phyloP scores from a whole-genome alignment of 331 rosid species.

The Stylosanthes scabra region DNA sequence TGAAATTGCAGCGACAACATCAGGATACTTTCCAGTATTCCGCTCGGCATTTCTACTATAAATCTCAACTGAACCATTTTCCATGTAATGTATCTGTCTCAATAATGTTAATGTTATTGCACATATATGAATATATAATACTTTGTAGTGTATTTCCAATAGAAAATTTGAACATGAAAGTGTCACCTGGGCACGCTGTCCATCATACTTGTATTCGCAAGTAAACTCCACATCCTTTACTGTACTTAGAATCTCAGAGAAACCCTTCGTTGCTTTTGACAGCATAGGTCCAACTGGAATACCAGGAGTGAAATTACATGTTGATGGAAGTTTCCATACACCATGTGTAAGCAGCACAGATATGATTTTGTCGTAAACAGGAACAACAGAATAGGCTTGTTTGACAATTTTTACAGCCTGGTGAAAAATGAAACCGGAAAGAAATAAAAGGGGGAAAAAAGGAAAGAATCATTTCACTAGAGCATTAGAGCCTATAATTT shows the following conservation, averaged over 20 bases:
- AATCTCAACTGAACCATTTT: slow-evolving; percentile 80
- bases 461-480: not conserved
- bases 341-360: slow-evolving; percentile 81
- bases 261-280: slow-evolving; percentile 87
- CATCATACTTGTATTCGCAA: slow-evolving; percentile 93
- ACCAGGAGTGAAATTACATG: slow-evolving; percentile 83
- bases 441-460: slow-evolving; percentile 18
- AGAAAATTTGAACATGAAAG: slow-evolving; percentile 26
- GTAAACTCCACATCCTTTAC: slow-evolving; percentile 86
- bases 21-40: slow-evolving; percentile 93
- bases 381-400: slow-evolving; percentile 88
- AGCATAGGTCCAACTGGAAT: slow-evolving; percentile 96
- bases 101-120: slow-evolving; percentile 36
- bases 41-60: slow-evolving; percentile 96
- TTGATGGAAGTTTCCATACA: slow-evolving; percentile 76
- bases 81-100: slow-evolving; percentile 89
- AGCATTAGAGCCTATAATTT: not conserved
- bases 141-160: slow-evolving; percentile 6
- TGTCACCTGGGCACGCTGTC: slow-evolving; percentile 97
- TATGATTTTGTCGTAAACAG: slow-evolving; percentile 79
- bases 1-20: slow-evolving; percentile 72
- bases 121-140: slow-evolving; percentile 10
- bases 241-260: slow-evolving; percentile 78
- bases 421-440: slow-evolving; percentile 46
- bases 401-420: slow-evolving; percentile 89